These are phyloP conservation scores for Peronospora farinosa DNA, from an alignment of 352 stramenopile genomes.

Conservation along the genomic window DNA sequence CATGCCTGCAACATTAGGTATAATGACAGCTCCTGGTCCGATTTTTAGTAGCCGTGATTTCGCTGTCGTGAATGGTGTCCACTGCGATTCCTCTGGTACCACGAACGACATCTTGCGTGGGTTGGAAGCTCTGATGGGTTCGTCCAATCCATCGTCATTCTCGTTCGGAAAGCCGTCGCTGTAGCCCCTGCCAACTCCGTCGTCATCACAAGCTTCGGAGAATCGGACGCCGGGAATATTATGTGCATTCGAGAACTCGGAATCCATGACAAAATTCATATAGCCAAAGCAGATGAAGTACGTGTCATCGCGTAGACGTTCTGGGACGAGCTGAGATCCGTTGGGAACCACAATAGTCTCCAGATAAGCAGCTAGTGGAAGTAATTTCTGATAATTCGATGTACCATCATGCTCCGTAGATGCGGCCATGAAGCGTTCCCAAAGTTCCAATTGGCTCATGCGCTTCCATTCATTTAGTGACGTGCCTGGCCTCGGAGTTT, in stretches of 20 bases:
- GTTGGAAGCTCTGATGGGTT: slow-evolving; percentile 6
- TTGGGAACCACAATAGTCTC: slow-evolving; percentile 51
- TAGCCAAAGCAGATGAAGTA: slow-evolving; percentile 76
- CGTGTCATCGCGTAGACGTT: slow-evolving; percentile 43
- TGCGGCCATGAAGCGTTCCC: slow-evolving; percentile 56
- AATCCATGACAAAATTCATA: slow-evolving; percentile 67
- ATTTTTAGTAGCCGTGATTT: slow-evolving; percentile 69
- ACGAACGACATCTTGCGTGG: slow-evolving; percentile 36
- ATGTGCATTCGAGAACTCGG: slow-evolving; percentile 48
- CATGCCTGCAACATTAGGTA: slow-evolving; percentile 37
- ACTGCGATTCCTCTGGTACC: slow-evolving; percentile 44
- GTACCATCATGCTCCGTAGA: slow-evolving; percentile 26
- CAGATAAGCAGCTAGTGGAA: slow-evolving; percentile 54
- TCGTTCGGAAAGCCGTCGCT: background rate
- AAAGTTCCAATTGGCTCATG: slow-evolving; percentile 61
- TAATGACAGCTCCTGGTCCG: slow-evolving; percentile 64
- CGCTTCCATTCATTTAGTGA: slow-evolving; percentile 47
- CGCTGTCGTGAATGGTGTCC: slow-evolving; percentile 58
- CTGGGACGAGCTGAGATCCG: slow-evolving; percentile 29
- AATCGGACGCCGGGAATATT: slow-evolving; percentile 53
- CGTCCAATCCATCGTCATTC: slow-evolving; percentile 8
- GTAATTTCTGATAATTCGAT: slow-evolving; percentile 40
- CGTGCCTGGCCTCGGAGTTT: slow-evolving; percentile 20
- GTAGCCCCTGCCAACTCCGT: slow-evolving; percentile 1
- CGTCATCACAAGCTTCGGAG: slow-evolving; percentile 8